These are phyloP conservation scores for Phytopythium sindhum DNA, from an alignment of 352 stramenopile species.

Conservation along the genomic window DNA sequence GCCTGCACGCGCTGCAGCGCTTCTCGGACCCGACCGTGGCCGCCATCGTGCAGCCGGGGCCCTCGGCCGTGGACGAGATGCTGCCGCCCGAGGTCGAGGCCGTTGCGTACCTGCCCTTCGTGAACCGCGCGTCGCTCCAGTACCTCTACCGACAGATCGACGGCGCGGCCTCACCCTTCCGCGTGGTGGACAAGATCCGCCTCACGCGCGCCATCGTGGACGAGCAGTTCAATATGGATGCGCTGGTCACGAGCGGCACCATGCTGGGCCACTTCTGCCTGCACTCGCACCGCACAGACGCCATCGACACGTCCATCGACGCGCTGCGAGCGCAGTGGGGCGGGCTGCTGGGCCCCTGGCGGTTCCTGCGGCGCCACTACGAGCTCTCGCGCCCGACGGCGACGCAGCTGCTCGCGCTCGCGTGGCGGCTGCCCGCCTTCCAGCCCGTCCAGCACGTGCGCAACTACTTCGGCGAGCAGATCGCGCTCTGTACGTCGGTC, in stretches of 20 bases:
- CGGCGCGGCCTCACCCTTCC: constrained; percentile 50
- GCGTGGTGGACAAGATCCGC: constrained; percentile 72
- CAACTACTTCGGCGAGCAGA: constrained; percentile 81
- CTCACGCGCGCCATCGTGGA: constrained; percentile 72
- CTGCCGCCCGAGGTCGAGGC: constrained; percentile 1
- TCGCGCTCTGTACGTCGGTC: constrained; percentile 59
- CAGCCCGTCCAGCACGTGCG: constrained; percentile 56
- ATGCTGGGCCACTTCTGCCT: constrained; percentile 52
- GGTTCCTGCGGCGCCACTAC: constrained; percentile 14
- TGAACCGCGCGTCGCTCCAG: constrained; percentile 40
- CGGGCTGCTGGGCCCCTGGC: constrained; percentile 23
- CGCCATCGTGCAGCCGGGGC: constrained; percentile 12
- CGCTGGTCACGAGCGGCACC: constrained; percentile 43
- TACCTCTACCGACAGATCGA: constrained; percentile 77
- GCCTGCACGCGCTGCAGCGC: constrained; percentile 48
- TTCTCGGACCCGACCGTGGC: constrained; percentile 27
- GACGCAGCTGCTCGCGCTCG: background rate
- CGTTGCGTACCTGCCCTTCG: constrained; percentile 44
- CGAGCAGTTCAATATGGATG: constrained; percentile 67
- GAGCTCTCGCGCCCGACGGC: background rate
- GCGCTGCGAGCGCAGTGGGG: constrained; percentile 56
- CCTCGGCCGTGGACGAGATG: constrained; percentile 5
- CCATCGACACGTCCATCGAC: constrained; percentile 68
- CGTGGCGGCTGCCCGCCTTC: constrained; percentile 19
- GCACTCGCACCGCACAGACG: constrained; percentile 52